Percentiles rank a stretch among this genome's conserved stretches.
phyloP scores from a whole-genome alignment of 2,329 filamentous ascomycete species.

The Cladosporium sp. region DNA sequence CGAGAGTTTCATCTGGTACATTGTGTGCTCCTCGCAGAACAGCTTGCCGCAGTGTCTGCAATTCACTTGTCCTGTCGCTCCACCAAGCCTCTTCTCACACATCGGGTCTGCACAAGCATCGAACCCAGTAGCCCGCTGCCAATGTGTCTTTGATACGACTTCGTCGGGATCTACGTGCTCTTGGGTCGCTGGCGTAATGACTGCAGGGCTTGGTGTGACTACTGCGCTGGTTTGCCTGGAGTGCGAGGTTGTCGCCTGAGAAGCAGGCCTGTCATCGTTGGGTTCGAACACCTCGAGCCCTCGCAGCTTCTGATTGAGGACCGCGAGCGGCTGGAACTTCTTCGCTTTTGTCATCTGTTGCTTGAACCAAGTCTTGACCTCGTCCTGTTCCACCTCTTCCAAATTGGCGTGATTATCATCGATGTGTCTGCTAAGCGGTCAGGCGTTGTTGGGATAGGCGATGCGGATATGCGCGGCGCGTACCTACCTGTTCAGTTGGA shows the following conservation, averaged over 20 bases:
- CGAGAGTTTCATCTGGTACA: slow-evolving; percentile 99
- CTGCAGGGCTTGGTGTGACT: slow-evolving; percentile 29
- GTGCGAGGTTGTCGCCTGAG: slow-evolving; percentile 32
- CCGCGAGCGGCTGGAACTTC: slow-evolving; percentile 82
- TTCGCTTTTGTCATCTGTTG: slow-evolving; percentile 91
- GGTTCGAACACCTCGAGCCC: slow-evolving; percentile 92
- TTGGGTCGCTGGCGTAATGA: slow-evolving; percentile 20
- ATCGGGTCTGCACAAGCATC: slow-evolving; percentile 84
- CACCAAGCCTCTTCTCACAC: slow-evolving; percentile 75
- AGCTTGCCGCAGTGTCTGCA: slow-evolving; percentile 88
- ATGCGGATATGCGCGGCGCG: background rate
- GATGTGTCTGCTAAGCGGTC: slow-evolving; percentile 55
- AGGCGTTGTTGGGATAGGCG: slow-evolving; percentile 11
- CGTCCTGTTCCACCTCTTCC: slow-evolving; percentile 81
- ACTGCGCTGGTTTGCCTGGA: slow-evolving; percentile 23
- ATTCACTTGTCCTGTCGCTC: slow-evolving; percentile 80
- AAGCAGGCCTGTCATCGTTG: slow-evolving; percentile 60
- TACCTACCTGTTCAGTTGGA: slow-evolving; percentile 77
- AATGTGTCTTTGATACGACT: slow-evolving; percentile 80
- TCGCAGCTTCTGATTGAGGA: slow-evolving; percentile 90
- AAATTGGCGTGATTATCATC: slow-evolving; percentile 89
- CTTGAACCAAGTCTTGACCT: slow-evolving; percentile 96
- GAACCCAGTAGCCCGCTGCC: slow-evolving; percentile 71
- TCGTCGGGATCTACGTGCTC: slow-evolving; percentile 72
- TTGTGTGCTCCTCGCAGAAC: slow-evolving; percentile 96